phyloP scores from a whole-genome alignment of 768 basidiomycete genomes.

The Russula sp. region DNA sequence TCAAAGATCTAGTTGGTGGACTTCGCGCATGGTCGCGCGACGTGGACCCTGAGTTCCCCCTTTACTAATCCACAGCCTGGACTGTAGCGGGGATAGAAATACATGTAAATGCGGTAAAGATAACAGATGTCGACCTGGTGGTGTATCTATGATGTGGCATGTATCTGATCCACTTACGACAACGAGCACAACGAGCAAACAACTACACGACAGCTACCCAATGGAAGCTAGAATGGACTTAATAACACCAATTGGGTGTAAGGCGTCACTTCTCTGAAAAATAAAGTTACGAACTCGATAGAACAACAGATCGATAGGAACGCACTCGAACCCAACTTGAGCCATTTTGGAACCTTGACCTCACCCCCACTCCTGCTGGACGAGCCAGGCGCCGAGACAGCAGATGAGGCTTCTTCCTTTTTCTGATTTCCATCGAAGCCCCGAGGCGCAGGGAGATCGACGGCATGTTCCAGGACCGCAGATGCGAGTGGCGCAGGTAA shows the following conservation, averaged over 20 bases:
- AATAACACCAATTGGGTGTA: slow-evolving; percentile 9
- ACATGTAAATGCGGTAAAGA: slow-evolving; percentile 14
- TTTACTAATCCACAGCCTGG: slow-evolving; percentile 46
- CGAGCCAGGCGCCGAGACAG: slow-evolving; percentile 3
- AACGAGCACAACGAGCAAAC: background rate
- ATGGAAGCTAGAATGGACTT: background rate
- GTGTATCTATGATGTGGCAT: slow-evolving; percentile 12
- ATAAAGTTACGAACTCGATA: slow-evolving; percentile 1
- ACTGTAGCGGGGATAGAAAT: background rate
- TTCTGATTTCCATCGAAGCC: slow-evolving; percentile 30
- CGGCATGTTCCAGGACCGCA: slow-evolving; percentile 49
- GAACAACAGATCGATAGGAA: background rate
- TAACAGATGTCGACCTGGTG: background rate
- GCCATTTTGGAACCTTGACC: slow-evolving; percentile 73
- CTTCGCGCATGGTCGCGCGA: slow-evolving; percentile 71
- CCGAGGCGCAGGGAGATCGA: slow-evolving; percentile 61
- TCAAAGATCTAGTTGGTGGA: slow-evolving; percentile 78
- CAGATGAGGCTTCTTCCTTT: slow-evolving; percentile 6
- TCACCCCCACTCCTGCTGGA: slow-evolving; percentile 28
- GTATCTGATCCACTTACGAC: slow-evolving; percentile 5
- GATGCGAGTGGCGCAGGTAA: slow-evolving; percentile 60
- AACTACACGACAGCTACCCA: background rate
- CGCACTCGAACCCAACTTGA: slow-evolving; percentile 48
- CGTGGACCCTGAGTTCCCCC: slow-evolving; percentile 71
- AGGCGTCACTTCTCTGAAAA: slow-evolving; percentile 18